Conservation (phyloP, 768 basidiomycete species). For the Pleurotus ostreatus region DNA sequence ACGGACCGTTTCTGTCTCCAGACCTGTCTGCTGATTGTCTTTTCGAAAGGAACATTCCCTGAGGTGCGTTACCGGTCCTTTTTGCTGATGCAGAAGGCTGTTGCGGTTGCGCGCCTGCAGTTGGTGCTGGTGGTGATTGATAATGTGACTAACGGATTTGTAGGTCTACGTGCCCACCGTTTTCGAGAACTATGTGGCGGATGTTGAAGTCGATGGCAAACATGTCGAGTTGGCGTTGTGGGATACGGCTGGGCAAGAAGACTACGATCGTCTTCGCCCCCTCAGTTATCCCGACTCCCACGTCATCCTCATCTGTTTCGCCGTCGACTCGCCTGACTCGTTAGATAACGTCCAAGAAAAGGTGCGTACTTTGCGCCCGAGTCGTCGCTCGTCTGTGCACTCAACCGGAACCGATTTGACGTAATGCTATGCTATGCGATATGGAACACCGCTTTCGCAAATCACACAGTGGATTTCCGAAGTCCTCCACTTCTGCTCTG, state of each 20-base stretch:
- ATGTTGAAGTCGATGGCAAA: slow-evolving; percentile 98
- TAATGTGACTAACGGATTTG: background rate
- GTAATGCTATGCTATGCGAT: too few relatives aligned
- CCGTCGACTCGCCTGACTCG: slow-evolving; percentile 96
- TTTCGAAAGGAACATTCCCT: slow-evolving; percentile 95
- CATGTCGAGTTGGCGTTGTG: slow-evolving; percentile 97
- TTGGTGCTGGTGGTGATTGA: background rate
- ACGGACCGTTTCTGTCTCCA: slow-evolving; percentile 26
- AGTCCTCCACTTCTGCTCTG: slow-evolving; percentile 95
- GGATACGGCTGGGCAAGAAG: slow-evolving; percentile 99
- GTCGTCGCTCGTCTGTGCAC: too few relatives aligned
- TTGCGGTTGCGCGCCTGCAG: background rate
- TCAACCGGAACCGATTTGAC: too few relatives aligned
- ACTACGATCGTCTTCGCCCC: slow-evolving; percentile 97
- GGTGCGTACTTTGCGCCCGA: slow-evolving; percentile 43
- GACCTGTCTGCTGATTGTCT: slow-evolving; percentile 94
- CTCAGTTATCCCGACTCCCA: slow-evolving; percentile 99
- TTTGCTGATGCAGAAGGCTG: background rate
- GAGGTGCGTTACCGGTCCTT: slow-evolving; percentile 51
- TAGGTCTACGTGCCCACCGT: slow-evolving; percentile 99
- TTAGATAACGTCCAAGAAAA: slow-evolving; percentile 99
- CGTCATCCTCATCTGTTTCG: slow-evolving; percentile 99
- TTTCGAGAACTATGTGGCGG: slow-evolving; percentile 99
- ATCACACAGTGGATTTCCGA: slow-evolving; percentile 89
- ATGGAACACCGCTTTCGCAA: too few relatives aligned